Conservation (phyloP, 2,329 filamentous ascomycete species). For the Drechslerella coelobrocha region DNA sequence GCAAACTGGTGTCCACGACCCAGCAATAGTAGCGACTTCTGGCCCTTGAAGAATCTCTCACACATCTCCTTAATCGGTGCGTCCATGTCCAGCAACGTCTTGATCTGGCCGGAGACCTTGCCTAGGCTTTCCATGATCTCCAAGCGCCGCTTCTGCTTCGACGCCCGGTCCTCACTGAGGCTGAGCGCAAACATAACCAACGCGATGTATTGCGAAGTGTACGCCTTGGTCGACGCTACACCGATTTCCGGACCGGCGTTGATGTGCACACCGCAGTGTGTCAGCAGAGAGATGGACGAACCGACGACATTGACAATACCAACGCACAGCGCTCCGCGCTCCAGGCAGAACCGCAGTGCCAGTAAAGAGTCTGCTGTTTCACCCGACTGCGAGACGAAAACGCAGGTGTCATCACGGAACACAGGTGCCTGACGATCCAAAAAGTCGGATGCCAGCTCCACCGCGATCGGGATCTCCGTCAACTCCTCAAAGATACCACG, state of each 20-base stretch:
- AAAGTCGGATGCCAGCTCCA: constrained; percentile 97
- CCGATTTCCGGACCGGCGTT: constrained; percentile 98
- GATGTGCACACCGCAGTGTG: constrained; percentile 99
- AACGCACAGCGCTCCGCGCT: constrained; percentile 94
- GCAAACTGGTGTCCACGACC: constrained; percentile 96
- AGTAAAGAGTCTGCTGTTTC: constrained; percentile 97
- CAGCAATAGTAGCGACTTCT: constrained; percentile 92
- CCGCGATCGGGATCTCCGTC: constrained; percentile 95
- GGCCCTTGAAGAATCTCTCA: constrained; percentile 89
- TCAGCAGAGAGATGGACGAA: constrained; percentile 97
- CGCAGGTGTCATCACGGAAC: constrained; percentile 97
- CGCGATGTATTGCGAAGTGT: constrained; percentile 98
- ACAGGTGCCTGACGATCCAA: constrained; percentile 94
- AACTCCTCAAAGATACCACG: constrained; percentile 97
- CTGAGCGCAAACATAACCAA: constrained; percentile 99
- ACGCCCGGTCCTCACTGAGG: constrained; percentile 92
- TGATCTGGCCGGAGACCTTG: constrained; percentile 89
- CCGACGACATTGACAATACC: constrained; percentile 99
- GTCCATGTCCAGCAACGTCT: constrained; percentile 87
- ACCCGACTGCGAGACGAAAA: constrained; percentile 98
- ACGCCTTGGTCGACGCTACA: constrained; percentile 98
- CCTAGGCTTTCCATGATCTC: constrained; percentile 95
- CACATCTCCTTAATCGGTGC: constrained; percentile 94
- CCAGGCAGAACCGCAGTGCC: constrained; percentile 96
- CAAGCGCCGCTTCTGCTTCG: constrained; percentile 86